Evolutionary conservation across 2,329 filamentous ascomycete species (phyloP), one percentile per base, ranked within the genome.

Genomic region (Pleoardoris graminearum): DNA sequence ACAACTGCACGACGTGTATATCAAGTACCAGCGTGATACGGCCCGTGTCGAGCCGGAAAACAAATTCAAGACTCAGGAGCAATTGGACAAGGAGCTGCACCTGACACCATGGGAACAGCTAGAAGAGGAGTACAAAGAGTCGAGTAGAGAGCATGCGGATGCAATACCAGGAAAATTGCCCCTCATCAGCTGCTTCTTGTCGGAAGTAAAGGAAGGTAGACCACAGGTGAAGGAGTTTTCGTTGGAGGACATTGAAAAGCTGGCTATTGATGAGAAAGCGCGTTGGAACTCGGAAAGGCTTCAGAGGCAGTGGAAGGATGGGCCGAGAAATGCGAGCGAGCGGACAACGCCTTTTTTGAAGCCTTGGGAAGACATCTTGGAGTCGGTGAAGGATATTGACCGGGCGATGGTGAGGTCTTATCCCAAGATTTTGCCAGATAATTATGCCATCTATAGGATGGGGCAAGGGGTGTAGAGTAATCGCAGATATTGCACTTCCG

Each of bases 61-160:
- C 21, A 14, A 16, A 22, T 19, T 19, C n/a, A 48, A 58, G 10
- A 58, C 68, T 53, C 62, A 61, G 8, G 57, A 60, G 53, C 60
- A 58, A 7, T 60, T 72, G 10, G 61, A 65, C 23, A 52, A 54
- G 10, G 69, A 71, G 46, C 63, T 60, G 14, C 63, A 59, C 21
- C 65, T 70, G 60, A 64, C 62, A 35, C 68, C 71, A 44, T 72
- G 69, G 69, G 68, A 69, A 35, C 66, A 71, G 25, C 61, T 72
- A 14, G 53, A 65, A 0, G 60, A 61, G 22, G 67, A 70, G 37
- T 56, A 70, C 33, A 70, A 69, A 35, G 69, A 72, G 45, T 68
- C 65, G 3, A 72, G 68, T 1, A 63, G 69, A 25, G 50, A 65
- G 5, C 69, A 72, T 51, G 69, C 69, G 11, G 69, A 72, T 44